Conservation (phyloP, 108 stramenopile genomes). For the Mediolabrus comicus region DNA sequence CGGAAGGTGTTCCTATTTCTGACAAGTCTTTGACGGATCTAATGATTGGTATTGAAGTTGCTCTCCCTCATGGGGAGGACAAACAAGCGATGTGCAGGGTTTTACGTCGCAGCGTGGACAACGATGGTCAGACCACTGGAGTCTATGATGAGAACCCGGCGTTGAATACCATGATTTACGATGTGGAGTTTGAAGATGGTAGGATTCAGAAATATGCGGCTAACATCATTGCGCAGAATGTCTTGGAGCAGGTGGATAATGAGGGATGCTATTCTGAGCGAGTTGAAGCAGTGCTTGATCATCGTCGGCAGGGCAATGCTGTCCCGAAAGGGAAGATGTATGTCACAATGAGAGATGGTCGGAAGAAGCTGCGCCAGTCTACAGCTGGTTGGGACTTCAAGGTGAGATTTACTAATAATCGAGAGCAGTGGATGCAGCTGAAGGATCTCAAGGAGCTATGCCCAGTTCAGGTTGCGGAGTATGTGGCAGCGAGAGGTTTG, state of each 20-base stretch:
- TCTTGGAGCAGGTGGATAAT: constrained; percentile 24
- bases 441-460: constrained; percentile 50
- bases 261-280: constrained; percentile 16
- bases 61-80: constrained; percentile 21
- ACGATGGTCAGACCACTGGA: constrained; percentile 5
- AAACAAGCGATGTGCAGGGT: constrained; percentile 13
- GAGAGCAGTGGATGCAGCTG: constrained; percentile 30
- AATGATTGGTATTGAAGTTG: constrained; percentile 35
- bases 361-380: background rate
- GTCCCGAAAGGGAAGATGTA: constrained; percentile 5
- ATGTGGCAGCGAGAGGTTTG: constrained; percentile 32
- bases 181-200: constrained; percentile 15
- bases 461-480: constrained; percentile 59
- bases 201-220: constrained; percentile 23
- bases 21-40: constrained; percentile 22
- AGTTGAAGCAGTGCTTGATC: constrained; percentile 15
- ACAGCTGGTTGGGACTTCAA: constrained; percentile 56
- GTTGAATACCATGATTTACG: constrained; percentile 12
- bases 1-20: constrained; percentile 3
- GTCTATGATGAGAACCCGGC: constrained; percentile 12
- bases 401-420: constrained; percentile 47
- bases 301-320: constrained; percentile 1
- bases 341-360: constrained; percentile 1
- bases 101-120: constrained; percentile 7
- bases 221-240: constrained; percentile 57